Percentiles rank a stretch among this genome's conserved stretches.
These are phyloP conservation scores for Clausena lansium DNA, from an alignment of 345 rosid genomes.

Conservation along the genomic window DNA sequence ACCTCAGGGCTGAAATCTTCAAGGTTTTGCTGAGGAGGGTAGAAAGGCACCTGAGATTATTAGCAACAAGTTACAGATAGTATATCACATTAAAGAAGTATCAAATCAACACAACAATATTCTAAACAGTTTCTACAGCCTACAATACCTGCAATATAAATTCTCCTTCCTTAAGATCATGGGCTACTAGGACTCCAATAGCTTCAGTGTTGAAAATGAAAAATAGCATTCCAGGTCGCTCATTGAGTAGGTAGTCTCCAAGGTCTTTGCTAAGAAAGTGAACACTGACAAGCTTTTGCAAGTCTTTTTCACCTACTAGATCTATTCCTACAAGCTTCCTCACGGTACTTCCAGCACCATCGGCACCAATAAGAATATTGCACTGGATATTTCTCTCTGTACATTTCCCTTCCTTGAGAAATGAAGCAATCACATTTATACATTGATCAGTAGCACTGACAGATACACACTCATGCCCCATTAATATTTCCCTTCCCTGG, in stretches of 20 bases:
- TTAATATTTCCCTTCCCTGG: constrained; percentile 50
- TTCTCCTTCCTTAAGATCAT: constrained; percentile 88
- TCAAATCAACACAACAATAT: not conserved
- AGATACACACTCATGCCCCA: constrained; percentile 85
- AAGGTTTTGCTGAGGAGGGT: constrained; percentile 89
- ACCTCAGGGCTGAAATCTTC: constrained; percentile 78
- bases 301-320: constrained; percentile 70
- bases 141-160: constrained; percentile 78
- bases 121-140: constrained; percentile 2
- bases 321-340: constrained; percentile 63
- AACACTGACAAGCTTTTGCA: constrained; percentile 88
- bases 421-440: constrained; percentile 58
- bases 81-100: constrained; percentile 3
- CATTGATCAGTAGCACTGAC: constrained; percentile 42
- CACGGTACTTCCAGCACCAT: constrained; percentile 86
- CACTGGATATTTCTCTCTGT: constrained; percentile 53
- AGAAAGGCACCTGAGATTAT: constrained; percentile 68
- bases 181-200: constrained; percentile 93
- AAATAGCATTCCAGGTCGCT: constrained; percentile 89
- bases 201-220: constrained; percentile 86
- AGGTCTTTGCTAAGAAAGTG: constrained; percentile 85
- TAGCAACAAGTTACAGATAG: constrained; percentile 12
- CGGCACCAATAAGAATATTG: constrained; percentile 70
- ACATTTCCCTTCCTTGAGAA: constrained; percentile 44
- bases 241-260: constrained; percentile 58